Evolutionary conservation across 352 stramenopile species (phyloP).

Genomic region (Pythium oligandrum): DNA sequence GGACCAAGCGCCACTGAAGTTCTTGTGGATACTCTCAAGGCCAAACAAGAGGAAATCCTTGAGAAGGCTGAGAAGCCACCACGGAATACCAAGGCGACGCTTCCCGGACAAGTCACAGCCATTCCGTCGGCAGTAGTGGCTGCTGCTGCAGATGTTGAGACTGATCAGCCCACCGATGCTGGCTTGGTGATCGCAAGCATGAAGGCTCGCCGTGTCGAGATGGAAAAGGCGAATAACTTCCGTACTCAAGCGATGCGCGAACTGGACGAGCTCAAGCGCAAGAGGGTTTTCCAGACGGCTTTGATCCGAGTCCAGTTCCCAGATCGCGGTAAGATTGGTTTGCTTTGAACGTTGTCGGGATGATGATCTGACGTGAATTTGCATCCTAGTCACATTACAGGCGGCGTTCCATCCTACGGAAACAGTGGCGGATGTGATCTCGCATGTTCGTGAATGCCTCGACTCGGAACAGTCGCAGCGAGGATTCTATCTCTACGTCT

Average conservation of each 20-base stretch:
- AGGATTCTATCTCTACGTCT: conserved; percentile 77
- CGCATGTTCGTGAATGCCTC: conserved; percentile 56
- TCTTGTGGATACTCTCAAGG: conserved; percentile 68
- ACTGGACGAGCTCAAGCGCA: conserved; percentile 80
- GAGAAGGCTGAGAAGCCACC: conserved; percentile 43
- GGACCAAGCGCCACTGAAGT: conserved; percentile 76
- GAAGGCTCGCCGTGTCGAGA: conserved; percentile 58
- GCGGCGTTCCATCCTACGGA: conserved; percentile 82
- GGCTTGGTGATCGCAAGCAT: conserved; percentile 73
- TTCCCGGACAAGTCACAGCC: conserved; percentile 23
- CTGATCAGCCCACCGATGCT: conserved; percentile 39
- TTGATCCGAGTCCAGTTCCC: conserved; percentile 82
- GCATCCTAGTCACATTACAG: conserved; percentile 57
- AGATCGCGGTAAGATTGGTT: conserved; percentile 50
- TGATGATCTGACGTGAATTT: too few relatives aligned
- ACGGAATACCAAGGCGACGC: conserved; percentile 57
- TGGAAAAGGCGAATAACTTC: conserved; percentile 85
- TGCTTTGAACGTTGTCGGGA: too few relatives aligned
- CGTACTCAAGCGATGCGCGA: conserved; percentile 85
- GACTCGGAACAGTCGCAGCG: conserved; percentile 13
- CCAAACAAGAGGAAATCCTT: conserved; percentile 69
- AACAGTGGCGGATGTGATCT: conserved; percentile 63
- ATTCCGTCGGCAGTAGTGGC: not conserved
- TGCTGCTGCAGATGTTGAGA: conserved; percentile 12
- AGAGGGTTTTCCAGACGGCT: conserved; percentile 71